These are phyloP conservation scores for Theobroma cacao DNA, from an alignment of 345 rosid genomes.

Conservation along the genomic window DNA sequence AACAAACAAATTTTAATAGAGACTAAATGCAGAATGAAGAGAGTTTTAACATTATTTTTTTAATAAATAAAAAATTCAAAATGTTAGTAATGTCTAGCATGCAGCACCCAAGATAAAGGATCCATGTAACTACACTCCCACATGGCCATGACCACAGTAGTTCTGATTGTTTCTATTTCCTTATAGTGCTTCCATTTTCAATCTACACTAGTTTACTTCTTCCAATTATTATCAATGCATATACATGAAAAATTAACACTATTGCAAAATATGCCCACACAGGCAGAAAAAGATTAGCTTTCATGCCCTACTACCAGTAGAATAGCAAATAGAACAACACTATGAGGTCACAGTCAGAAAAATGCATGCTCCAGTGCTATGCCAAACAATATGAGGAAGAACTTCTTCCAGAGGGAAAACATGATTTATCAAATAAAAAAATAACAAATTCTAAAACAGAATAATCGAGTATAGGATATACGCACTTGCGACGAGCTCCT, in stretches of 20 bases:
- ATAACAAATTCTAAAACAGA: neutral
- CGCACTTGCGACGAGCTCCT: constrained; percentile 70
- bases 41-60: neutral
- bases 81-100: neutral
- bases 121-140: neutral
- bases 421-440: neutral
- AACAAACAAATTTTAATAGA: constrained; percentile 1
- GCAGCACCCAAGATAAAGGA: neutral
- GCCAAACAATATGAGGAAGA: neutral
- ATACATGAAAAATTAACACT: neutral
- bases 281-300: neutral
- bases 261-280: neutral
- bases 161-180: constrained; percentile 5
- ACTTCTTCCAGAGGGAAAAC: neutral
- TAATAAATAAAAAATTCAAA: neutral
- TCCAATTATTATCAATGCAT: neutral
- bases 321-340: neutral
- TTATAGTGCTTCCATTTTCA: neutral
- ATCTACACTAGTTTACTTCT: neutral
- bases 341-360: neutral
- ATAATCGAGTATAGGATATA: constrained; percentile 15
- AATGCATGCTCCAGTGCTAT: neutral
- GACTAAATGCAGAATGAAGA: neutral
- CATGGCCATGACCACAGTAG: neutral
- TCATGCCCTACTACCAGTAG: neutral